A percentile compares a stretch with the other conserved stretches of the same genome.
These are phyloP conservation scores for Amorphotheca resinae DNA, from an alignment of 495 filamentous ascomycete genomes.

Conservation along the genomic window DNA sequence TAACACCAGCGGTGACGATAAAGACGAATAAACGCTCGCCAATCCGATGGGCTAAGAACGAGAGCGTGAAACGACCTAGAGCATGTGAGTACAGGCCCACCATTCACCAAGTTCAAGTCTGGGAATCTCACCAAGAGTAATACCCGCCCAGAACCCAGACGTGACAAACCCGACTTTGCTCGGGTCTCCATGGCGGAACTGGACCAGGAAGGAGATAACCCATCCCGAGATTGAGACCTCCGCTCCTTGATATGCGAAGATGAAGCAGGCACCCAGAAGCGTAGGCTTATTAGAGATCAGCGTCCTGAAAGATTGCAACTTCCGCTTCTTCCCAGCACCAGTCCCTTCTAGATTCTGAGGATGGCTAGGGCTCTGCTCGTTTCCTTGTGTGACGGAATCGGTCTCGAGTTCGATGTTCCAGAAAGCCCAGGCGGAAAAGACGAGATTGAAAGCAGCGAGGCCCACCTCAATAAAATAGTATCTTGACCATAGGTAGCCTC, in stretches of 20 bases:
- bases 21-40: slow-evolving; percentile 60
- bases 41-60: slow-evolving; percentile 43
- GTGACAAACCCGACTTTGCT: slow-evolving; percentile 65
- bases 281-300: slow-evolving; percentile 43
- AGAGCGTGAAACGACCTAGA: slow-evolving; percentile 54
- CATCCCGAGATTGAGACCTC: slow-evolving; percentile 72
- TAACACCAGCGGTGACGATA: slow-evolving; percentile 35
- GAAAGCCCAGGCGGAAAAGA: slow-evolving; percentile 42
- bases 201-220: slow-evolving; percentile 69
- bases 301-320: slow-evolving; percentile 23
- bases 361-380: slow-evolving; percentile 11
- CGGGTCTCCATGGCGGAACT: slow-evolving; percentile 51
- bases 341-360: slow-evolving; percentile 17
- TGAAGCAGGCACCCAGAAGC: slow-evolving; percentile 56
- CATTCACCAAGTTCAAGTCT: too few relatives aligned
- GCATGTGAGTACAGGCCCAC: background rate
- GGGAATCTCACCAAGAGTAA: slow-evolving; percentile 37
- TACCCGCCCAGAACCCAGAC: slow-evolving; percentile 70
- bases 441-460: slow-evolving; percentile 34
- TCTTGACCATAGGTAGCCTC: slow-evolving; percentile 37
- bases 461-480: slow-evolving; percentile 46
- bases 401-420: slow-evolving; percentile 37
- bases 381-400: slow-evolving; percentile 12
- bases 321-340: slow-evolving; percentile 14
- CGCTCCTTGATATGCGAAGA: slow-evolving; percentile 70